Evolutionary conservation across 2,329 filamentous ascomycete species (phyloP), one percentile per base, ranked within the genome.

Genomic region (Shiraia sp.): DNA sequence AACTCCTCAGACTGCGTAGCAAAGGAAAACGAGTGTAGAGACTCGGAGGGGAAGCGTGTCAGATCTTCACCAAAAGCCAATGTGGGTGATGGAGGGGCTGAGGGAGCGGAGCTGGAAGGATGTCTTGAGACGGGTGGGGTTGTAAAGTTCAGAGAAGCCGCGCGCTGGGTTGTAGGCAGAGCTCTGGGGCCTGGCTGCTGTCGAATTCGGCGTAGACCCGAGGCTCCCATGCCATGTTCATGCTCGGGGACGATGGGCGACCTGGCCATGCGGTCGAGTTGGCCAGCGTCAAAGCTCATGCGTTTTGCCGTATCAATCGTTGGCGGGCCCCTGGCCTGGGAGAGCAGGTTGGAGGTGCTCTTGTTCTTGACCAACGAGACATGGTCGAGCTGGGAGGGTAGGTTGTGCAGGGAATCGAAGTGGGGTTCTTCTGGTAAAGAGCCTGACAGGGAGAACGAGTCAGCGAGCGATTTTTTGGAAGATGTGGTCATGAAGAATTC

Each of bases 1-100:
- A 90, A 84, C 49, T 97, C 92, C 63, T 96, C 91, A 3, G 91
- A 92, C 70, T 96, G 91, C 57, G 95, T 89, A 28, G 93, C 90
- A 69, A 99, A 99, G 10, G 92, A 97, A 73, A 99, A 99, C 2
- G 93, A 99, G 71, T 99, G 93, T 32, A 99, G 76, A 5, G 93
- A 99, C 67, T 99, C 93, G 57, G 89, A 90, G 1, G 93, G 92
- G 66, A 99, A 99, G 36, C 91, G 86, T 32, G 85, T 86, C 32
- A 99, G 80, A 65, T 99, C 93, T 74, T 97, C 93, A 61, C 83
- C 81, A 63, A 90, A 90, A 48, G 81, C 75, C 29, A 87, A 61
- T 6, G 61, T 57, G 16, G 90, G 89, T 15, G 90, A 90, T 14
- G 78, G 75, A 16, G 86, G 84, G 5, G 79, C 84, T n/a, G 83